Evolutionary conservation across 2,329 filamentous ascomycete genomes (phyloP).

Genomic region (Alternaria rosae): DNA sequence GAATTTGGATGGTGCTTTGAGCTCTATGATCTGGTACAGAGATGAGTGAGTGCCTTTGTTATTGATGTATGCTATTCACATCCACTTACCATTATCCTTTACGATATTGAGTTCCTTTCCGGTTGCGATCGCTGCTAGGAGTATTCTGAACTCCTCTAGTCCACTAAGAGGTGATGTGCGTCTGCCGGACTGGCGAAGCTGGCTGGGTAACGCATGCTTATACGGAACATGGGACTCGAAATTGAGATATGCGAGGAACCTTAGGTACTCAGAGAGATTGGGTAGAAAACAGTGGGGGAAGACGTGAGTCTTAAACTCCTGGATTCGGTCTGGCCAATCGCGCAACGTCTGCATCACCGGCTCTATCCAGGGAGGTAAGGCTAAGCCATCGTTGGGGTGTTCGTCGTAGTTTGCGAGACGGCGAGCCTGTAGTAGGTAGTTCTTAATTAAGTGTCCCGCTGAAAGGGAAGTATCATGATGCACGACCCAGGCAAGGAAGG

Average conservation of each 20-base stretch:
- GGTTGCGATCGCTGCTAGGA: constrained; percentile 52
- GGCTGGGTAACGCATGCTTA: constrained; percentile 24
- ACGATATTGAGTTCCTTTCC: constrained; percentile 58
- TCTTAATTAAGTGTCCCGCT: constrained; percentile 49
- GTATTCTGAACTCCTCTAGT: constrained; percentile 42
- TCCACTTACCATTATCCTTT: constrained; percentile 46
- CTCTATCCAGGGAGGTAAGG: constrained; percentile 48
- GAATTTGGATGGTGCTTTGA: constrained; percentile 33
- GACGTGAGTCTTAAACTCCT: constrained; percentile 55
- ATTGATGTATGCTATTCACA: background rate
- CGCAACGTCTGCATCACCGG: constrained; percentile 46
- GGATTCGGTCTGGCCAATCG: constrained; percentile 46
- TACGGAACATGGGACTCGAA: constrained; percentile 39
- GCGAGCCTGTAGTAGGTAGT: constrained; percentile 41
- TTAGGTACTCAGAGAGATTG: constrained; percentile 48
- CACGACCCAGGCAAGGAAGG: constrained; percentile 48
- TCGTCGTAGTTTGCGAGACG: constrained; percentile 20
- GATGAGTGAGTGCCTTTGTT: background rate
- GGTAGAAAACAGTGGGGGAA: constrained; percentile 58
- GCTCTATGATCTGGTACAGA: constrained; percentile 31
- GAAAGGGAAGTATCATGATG: constrained; percentile 52
- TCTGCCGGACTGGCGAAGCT: constrained; percentile 12
- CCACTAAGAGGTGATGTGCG: constrained; percentile 19
- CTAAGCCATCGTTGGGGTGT: background rate
- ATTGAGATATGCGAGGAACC: constrained; percentile 51